Evolutionary conservation across 177 flowering plant species (phyloP).

Genomic region (Vitis hybrid): DNA sequence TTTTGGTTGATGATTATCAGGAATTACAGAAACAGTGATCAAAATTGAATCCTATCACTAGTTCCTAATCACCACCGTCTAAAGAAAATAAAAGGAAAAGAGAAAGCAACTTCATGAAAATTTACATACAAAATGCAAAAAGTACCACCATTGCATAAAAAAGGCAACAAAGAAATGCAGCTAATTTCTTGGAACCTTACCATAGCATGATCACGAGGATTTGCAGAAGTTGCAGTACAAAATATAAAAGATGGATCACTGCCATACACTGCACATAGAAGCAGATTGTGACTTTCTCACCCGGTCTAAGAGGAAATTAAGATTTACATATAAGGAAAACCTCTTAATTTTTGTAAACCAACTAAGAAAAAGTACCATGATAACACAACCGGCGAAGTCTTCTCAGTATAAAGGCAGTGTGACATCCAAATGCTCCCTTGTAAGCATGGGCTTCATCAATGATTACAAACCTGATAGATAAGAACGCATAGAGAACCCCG

Average conservation of each 20-base stretch:
- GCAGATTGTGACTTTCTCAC: neutral
- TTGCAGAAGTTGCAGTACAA: constrained; percentile 92
- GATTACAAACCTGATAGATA: constrained; percentile 60
- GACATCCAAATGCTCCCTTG: constrained; percentile 96
- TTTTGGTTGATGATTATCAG: neutral
- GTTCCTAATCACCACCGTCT: neutral
- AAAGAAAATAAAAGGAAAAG: neutral
- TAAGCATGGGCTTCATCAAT: constrained; percentile 95
- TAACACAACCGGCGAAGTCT: constrained; percentile 82
- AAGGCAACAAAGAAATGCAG: neutral
- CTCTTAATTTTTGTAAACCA: neutral
- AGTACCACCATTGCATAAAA: neutral
- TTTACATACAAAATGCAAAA: too few species aligned
- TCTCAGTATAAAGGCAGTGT: constrained; percentile 82
- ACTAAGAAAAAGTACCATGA: constrained; percentile 53
- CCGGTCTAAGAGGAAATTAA: neutral
- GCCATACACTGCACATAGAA: constrained; percentile 71
- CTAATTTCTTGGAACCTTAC: constrained; percentile 33
- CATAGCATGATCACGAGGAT: constrained; percentile 86
- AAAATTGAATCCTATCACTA: neutral
- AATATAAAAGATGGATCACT: constrained; percentile 84
- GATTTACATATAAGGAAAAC: constrained; percentile 2
- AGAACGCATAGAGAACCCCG: constrained; percentile 4
- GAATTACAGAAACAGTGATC: neutral
- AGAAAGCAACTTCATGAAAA: neutral